Evolutionary conservation across 2,329 filamentous ascomycete species (phyloP), one percentile per base, ranked within the genome.

Genomic region (Alternaria viburni): DNA sequence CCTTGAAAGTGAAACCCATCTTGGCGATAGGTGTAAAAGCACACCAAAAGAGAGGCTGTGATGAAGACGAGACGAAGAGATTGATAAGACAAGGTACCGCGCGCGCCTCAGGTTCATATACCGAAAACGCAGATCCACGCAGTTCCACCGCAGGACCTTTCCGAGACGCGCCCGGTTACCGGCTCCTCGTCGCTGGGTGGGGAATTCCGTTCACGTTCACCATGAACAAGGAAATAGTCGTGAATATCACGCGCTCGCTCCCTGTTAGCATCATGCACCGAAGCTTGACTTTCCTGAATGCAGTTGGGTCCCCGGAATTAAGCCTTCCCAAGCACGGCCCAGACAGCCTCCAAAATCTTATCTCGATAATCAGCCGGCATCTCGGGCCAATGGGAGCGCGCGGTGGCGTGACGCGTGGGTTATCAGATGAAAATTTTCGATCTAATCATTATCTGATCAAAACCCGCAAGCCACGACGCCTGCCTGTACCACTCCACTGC

Each of bases 1-100:
- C 74, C 61, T 69, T 75, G 74, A 77, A 77, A 49, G 60, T 66
- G 69, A 77, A 73, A 41, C 74, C 75, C 75, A 77, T 77, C 25
- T 57, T 70, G 67, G 60, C 43, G 6, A 30, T 28, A 28, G 41
- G 57, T 50, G 54, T 28, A 43, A n/a, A 62, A 56, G 26, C 19
- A 47, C 26, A 23, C 52, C 54, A 58, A 54, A 28, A 57, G 44
- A 64, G 44, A 59, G 57, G 30, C n/a, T 23, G 49, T 41, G 19
- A 52, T 45, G 58, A 58, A 45, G 7, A 44, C n/a, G 25, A 57
- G 62, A 62, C 55, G 57, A 25, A 63, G 50, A 63, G 69, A 74
- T 74, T 73, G 73, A 74, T 71, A 71, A 75, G 71, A 76, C 71
- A 62, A 60, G 62, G 43, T 64, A 52, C 52, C 60, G 61, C 28